Percentiles rank a stretch among this genome's conserved stretches.
Conservation (phyloP, 805 yeast genomes). For the Metschnikowia sp. region DNA sequence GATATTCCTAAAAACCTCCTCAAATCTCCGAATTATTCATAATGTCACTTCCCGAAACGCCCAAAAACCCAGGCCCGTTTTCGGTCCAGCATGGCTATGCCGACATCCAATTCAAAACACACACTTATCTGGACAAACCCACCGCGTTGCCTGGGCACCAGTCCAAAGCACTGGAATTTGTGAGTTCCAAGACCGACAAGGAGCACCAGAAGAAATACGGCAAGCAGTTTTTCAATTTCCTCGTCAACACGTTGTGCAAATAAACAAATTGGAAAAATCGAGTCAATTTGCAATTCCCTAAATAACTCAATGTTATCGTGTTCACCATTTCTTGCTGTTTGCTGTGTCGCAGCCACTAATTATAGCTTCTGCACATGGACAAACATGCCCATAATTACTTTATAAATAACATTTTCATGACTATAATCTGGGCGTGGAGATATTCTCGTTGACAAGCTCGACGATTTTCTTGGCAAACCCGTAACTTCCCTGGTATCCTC, state of each 20-base stretch:
- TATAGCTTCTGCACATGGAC: too few species aligned
- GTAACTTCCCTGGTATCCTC: conserved; percentile 53
- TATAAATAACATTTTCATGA: background rate
- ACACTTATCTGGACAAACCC: conserved; percentile 30
- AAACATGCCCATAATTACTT: background rate
- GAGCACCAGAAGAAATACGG: conserved; percentile 37
- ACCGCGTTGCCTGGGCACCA: conserved; percentile 29
- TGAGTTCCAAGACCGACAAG: conserved; percentile 24
- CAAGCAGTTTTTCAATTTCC: conserved; percentile 19
- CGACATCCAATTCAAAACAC: conserved; percentile 27
- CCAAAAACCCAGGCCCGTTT: conserved; percentile 27
- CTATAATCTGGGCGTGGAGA: conserved; percentile 1
- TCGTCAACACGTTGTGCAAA: conserved; percentile 21
- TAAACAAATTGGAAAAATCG: background rate
- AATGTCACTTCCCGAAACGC: conserved; percentile 28
- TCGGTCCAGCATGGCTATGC: conserved; percentile 32
- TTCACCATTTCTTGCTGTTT: too few species aligned
- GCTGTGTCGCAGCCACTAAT: too few species aligned
- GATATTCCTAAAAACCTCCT: too few species aligned
- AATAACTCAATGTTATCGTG: too few species aligned
- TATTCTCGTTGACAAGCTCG: background rate
- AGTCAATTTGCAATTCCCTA: too few species aligned
- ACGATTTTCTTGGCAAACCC: conserved; percentile 50
- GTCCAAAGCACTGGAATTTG: conserved; percentile 26
- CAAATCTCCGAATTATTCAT: background rate